phyloP scores from a whole-genome alignment of 2,329 filamentous ascomycete genomes.

The Monosporascus ibericus region DNA sequence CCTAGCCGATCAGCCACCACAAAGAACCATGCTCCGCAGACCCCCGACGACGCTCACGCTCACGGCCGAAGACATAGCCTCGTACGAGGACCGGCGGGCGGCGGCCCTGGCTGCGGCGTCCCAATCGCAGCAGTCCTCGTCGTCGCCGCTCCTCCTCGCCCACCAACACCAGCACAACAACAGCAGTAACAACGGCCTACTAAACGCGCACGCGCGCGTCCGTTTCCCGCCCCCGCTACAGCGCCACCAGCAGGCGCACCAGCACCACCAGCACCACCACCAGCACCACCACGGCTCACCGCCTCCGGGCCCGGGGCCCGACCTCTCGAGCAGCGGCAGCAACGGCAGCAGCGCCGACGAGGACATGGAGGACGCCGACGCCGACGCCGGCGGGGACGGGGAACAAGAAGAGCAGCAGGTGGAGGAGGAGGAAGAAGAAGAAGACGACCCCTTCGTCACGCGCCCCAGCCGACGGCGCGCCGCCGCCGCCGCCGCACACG shows the following conservation, averaged over 20 bases:
- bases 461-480: constrained; percentile 10
- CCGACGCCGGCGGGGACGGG: constrained; percentile 4
- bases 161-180: constrained; percentile 2
- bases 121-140: constrained; percentile 17
- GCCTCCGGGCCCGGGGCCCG: constrained; percentile 8
- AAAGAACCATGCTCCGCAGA: constrained; percentile 54
- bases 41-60: constrained; percentile 62
- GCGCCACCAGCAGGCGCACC: not conserved
- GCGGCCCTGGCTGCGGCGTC: constrained; percentile 17
- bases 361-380: constrained; percentile 17
- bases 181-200: constrained; percentile 1
- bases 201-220: constrained; percentile 1
- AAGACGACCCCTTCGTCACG: constrained; percentile 20
- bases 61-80: constrained; percentile 63
- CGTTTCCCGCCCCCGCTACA: not conserved
- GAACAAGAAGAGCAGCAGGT: constrained; percentile 3
- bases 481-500: constrained; percentile 9
- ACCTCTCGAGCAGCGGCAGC: constrained; percentile 1
- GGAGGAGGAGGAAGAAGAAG: constrained; percentile 19
- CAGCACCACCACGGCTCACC: constrained; percentile 11
- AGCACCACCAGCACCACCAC: not conserved
- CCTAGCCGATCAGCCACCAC: not conserved
- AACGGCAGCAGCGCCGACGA: constrained; percentile 14
- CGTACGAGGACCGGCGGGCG: constrained; percentile 58
- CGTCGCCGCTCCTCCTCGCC: constrained; percentile 1